A percentile compares a stretch with the other conserved stretches of the same genome.
phyloP scores from a whole-genome alignment of 768 basidiomycete genomes.

The Phanerodontia chrysosporium region DNA sequence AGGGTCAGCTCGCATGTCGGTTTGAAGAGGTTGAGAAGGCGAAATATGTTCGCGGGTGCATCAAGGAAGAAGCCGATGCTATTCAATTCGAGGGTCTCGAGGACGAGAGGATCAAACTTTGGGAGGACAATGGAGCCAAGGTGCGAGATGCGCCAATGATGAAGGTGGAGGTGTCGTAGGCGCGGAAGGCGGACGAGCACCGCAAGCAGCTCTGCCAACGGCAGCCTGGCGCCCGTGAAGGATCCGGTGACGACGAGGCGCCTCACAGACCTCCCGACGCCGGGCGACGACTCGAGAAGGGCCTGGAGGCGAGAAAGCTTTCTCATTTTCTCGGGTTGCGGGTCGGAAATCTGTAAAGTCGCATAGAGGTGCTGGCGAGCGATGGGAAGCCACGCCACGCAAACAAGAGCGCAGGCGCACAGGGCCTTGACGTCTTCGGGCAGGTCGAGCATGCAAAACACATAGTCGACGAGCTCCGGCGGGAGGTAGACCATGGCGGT shows the following conservation, averaged over 20 bases:
- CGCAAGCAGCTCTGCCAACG: neutral
- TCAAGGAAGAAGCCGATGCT: constrained; percentile 1
- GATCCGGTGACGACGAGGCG: neutral
- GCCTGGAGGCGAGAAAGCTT: neutral
- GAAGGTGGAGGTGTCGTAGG: neutral
- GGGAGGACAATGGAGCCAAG: neutral
- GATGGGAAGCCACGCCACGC: neutral
- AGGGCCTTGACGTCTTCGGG: neutral
- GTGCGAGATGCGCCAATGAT: neutral
- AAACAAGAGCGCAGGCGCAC: neutral
- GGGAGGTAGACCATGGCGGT: neutral
- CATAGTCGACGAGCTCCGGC: neutral
- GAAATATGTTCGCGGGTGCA: neutral
- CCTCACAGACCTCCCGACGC: neutral
- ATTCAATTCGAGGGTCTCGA: neutral
- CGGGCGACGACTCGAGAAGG: neutral
- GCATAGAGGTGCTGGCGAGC: neutral
- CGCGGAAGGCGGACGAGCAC: neutral
- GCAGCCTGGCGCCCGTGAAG: neutral
- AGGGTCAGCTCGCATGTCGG: neutral
- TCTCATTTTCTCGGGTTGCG: neutral
- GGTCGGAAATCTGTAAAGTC: neutral
- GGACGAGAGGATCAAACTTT: neutral
- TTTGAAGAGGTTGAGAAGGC: neutral
- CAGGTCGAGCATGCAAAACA: neutral